A percentile compares a stretch with the other conserved stretches of the same genome.
Conservation (phyloP, 1,139 yeast species). For the Sugiyamaella castrensis region DNA sequence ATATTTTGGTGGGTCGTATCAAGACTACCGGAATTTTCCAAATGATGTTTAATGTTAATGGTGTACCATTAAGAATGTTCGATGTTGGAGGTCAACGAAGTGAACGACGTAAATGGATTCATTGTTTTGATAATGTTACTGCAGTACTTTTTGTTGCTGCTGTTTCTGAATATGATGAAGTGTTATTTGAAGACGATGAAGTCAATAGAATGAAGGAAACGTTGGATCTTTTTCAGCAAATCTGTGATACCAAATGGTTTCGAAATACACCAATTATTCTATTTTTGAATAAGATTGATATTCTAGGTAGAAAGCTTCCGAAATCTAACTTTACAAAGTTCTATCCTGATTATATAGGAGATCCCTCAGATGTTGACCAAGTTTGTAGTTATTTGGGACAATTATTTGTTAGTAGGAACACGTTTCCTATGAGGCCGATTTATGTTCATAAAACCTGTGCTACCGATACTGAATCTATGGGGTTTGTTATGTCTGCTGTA, state of each 20-base stretch:
- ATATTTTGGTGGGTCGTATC: conserved; percentile 84
- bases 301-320: conserved; percentile 67
- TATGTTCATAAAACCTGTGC: conserved; percentile 96
- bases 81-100: conserved; percentile 98
- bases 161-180: conserved; percentile 88
- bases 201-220: conserved; percentile 94
- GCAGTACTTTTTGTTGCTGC: conserved; percentile 91
- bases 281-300: conserved; percentile 83
- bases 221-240: conserved; percentile 73
- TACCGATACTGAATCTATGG: conserved; percentile 85
- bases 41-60: conserved; percentile 67
- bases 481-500: conserved; percentile 85
- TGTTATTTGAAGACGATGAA: conserved; percentile 81
- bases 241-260: conserved; percentile 87
- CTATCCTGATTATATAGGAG: conserved; percentile 30
- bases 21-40: conserved; percentile 96
- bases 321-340: conserved; percentile 44
- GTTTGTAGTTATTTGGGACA: conserved; percentile 30
- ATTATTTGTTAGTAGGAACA: conserved; percentile 47
- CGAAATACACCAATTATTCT: conserved; percentile 80
- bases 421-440: conserved; percentile 55
- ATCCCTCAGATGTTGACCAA: conserved; percentile 20
- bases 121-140: conserved; percentile 89
- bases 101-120: conserved; percentile 94
- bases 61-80: conserved; percentile 64